Conservation (phyloP, 176 grass and related monocot species). For the Zoysia japonica region DNA sequence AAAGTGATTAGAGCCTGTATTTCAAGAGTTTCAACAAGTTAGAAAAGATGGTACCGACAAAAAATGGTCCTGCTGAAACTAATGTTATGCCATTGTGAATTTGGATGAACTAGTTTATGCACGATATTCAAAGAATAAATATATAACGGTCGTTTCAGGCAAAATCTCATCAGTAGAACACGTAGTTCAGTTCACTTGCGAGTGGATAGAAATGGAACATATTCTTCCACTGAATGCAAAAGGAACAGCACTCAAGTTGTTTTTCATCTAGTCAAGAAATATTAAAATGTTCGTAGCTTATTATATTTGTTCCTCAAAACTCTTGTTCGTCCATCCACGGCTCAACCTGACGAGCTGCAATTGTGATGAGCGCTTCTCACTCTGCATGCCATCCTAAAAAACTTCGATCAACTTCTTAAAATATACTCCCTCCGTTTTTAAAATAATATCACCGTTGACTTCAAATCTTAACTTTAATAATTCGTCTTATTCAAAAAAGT, state of each 20-base stretch:
- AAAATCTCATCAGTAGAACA: constrained; percentile 26
- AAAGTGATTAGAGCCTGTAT: constrained; percentile 25
- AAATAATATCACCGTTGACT: too few relatives aligned
- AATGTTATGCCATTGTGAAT: neutral
- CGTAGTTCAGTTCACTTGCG: constrained; percentile 2
- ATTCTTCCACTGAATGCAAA: constrained; percentile 53
- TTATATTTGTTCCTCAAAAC: constrained; percentile 5
- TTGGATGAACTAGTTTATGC: constrained; percentile 2
- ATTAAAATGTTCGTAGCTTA: constrained; percentile 18
- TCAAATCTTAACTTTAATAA: too few relatives aligned
- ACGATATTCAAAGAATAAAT: neutral
- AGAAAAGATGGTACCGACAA: neutral
- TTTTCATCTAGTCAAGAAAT: constrained; percentile 33
- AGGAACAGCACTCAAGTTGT: constrained; percentile 22
- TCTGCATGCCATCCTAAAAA: neutral
- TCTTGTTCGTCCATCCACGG: constrained; percentile 28
- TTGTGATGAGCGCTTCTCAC: constrained; percentile 10
- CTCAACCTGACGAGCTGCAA: constrained; percentile 24
- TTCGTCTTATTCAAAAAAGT: too few relatives aligned
- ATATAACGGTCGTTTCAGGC: neutral
- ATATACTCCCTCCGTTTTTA: neutral
- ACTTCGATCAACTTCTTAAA: neutral
- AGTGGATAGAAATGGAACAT: constrained; percentile 33
- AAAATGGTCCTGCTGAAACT: too few relatives aligned
- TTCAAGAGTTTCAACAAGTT: neutral